phyloP scores from a whole-genome alignment of 2,329 filamentous ascomycete species.

The Chaetomium olivaceum region DNA sequence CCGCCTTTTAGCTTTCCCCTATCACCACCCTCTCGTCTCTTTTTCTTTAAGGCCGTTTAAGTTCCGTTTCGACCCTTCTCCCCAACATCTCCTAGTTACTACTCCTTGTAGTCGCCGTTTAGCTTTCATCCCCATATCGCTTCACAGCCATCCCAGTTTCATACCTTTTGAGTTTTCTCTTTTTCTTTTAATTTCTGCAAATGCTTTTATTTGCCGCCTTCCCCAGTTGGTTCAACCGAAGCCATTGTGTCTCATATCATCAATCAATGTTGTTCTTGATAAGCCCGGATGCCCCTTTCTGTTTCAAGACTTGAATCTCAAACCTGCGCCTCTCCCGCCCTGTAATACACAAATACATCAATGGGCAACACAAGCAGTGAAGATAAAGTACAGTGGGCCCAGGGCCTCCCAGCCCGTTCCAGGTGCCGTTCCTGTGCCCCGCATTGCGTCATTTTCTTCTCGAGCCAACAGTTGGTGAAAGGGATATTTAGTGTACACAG shows the following conservation, averaged over 20 bases:
- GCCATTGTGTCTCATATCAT: neutral
- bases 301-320: neutral
- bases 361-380: neutral
- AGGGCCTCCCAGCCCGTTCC: neutral
- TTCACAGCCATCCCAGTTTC: neutral
- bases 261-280: neutral
- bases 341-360: neutral
- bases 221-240: neutral
- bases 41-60: neutral
- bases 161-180: neutral
- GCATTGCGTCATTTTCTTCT: slow-evolving; percentile 34
- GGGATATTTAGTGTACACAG: too few relatives aligned
- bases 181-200: neutral
- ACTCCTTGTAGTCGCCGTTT: neutral
- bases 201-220: neutral
- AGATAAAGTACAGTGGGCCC: slow-evolving; percentile 13
- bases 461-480: neutral
- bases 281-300: neutral
- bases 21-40: neutral
- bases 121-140: neutral
- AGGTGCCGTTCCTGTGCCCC: slow-evolving; percentile 20
- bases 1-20: neutral
- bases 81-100: neutral
- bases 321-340: neutral
- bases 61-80: neutral